These are phyloP conservation scores for Tardiomyces digboiensis DNA, from an alignment of 1,139 yeast genomes.

Conservation along the genomic window DNA sequence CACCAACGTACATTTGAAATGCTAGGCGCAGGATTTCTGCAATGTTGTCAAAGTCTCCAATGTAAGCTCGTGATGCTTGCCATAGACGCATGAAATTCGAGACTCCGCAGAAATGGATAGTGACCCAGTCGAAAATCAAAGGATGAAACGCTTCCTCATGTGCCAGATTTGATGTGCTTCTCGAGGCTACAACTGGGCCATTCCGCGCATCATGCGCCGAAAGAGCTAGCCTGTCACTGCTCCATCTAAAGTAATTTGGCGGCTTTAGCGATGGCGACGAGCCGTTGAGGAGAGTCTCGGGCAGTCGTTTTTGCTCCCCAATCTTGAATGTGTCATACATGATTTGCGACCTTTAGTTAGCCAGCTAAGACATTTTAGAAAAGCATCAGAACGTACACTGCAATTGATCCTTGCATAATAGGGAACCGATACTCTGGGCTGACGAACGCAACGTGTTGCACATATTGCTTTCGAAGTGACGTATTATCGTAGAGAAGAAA, in stretches of 20 bases:
- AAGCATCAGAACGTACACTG: no score
- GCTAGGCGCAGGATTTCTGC: constrained; percentile 31
- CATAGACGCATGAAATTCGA: constrained; percentile 53
- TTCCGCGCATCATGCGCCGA: neutral
- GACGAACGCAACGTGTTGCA: constrained; percentile 22
- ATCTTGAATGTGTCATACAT: constrained; percentile 30
- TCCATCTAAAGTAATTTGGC: constrained; percentile 11
- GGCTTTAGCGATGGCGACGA: constrained; percentile 15
- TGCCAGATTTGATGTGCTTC: neutral
- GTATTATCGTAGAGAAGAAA: constrained; percentile 17
- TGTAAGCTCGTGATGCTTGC: constrained; percentile 55
- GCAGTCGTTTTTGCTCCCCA: constrained; percentile 4
- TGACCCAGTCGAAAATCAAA: constrained; percentile 44
- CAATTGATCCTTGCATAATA: constrained; percentile 23
- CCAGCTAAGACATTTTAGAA: no score
- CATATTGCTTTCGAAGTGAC: constrained; percentile 18
- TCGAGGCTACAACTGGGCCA: neutral
- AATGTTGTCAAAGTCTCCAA: constrained; percentile 42
- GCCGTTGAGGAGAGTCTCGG: constrained; percentile 9
- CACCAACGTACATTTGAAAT: constrained; percentile 25
- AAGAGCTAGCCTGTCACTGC: constrained; percentile 15
- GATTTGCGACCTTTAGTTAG: no score
- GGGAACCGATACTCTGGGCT: constrained; percentile 27
- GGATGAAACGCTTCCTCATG: constrained; percentile 26
- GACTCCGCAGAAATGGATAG: constrained; percentile 47